Evolutionary conservation across 140 eudicot species (phyloP), one percentile per base, ranked within the genome.

Genomic region (Cichorium intybus): DNA sequence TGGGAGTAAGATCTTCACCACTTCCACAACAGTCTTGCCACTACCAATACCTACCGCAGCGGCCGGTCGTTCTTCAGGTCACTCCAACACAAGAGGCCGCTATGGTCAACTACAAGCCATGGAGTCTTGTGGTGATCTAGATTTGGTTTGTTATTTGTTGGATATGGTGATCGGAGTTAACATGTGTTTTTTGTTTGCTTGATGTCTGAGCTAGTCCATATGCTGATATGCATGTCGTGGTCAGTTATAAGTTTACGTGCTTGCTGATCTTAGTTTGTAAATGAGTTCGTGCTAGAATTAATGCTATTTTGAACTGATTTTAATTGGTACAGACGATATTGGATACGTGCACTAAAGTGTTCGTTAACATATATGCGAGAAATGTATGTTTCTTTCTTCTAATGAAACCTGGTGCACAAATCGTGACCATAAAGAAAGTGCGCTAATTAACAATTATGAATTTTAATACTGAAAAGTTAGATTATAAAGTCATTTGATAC

Each of bases 11-110:
- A 8, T 10, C 45, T 7, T 37, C 45, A 37, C 4, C 70, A 6
- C 77, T 47, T 48, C 79, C 74, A 31, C 68, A 65, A 57, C 79
- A 74, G 48, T 66, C 79, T 54, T 74, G 79, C 54, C 68, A 66
- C 3, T 74, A 74, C 49, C 68, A 58, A 26, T 74, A 74, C 68
- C n/a, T 74, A n/a, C 79, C 79, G 5, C 79, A 66, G 47, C 69
- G 56, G 11, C 62, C 74, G 6, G 2, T 66, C 7, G 22, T 66
- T 49, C 79, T 46, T 46, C 73, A 74, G 7, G 79, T 57, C 49
- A 56, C 69, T 48, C 79, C 79, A 24, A 24, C 41, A 16, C 65
- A 74, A 57, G 79, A 74, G 27, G 79, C 39, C 6, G 39, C 79
- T 15, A 24, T 67, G 61, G 56, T 48, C 55, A 66, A 35, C 23